Percentiles rank a stretch among this genome's conserved stretches.
Conservation (phyloP, 768 basidiomycete genomes). For the Lentinus brumalis region DNA sequence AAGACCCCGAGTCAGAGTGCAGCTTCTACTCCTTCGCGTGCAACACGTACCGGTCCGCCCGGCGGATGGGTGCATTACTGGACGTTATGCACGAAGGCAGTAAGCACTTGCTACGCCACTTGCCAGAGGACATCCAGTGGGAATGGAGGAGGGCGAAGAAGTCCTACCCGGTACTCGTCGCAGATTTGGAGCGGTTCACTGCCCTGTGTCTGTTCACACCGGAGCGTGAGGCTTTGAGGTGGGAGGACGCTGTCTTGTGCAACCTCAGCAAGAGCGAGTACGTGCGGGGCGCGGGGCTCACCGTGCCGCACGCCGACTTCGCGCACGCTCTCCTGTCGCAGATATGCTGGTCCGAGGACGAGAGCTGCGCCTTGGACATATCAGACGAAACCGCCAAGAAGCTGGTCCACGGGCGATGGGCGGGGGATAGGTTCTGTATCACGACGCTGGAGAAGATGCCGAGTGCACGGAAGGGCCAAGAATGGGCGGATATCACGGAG, state of each 20-base stretch:
- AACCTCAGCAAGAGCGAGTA: slow-evolving; percentile 6
- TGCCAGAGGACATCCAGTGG: too few relatives aligned
- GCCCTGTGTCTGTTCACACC: background rate
- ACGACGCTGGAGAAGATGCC: background rate
- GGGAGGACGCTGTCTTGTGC: background rate
- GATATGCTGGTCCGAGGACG: background rate
- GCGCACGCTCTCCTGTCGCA: slow-evolving; percentile 5
- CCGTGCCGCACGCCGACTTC: background rate
- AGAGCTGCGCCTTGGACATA: background rate
- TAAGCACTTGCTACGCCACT: too few relatives aligned
- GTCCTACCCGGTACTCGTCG: too few relatives aligned
- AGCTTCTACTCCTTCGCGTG: background rate
- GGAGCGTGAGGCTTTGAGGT: background rate
- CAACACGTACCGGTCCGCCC: background rate
- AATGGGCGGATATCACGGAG: background rate
- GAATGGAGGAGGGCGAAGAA: too few relatives aligned
- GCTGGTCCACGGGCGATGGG: background rate
- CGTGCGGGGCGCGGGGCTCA: slow-evolving; percentile 2
- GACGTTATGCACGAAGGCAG: too few relatives aligned
- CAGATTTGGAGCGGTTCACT: too few relatives aligned
- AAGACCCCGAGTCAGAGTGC: background rate
- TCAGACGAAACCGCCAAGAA: background rate
- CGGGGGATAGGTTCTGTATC: slow-evolving; percentile 9
- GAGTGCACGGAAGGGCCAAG: background rate
- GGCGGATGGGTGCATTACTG: too few relatives aligned